Conservation (phyloP, 306 rosid species). For the Pyrus communis region DNA sequence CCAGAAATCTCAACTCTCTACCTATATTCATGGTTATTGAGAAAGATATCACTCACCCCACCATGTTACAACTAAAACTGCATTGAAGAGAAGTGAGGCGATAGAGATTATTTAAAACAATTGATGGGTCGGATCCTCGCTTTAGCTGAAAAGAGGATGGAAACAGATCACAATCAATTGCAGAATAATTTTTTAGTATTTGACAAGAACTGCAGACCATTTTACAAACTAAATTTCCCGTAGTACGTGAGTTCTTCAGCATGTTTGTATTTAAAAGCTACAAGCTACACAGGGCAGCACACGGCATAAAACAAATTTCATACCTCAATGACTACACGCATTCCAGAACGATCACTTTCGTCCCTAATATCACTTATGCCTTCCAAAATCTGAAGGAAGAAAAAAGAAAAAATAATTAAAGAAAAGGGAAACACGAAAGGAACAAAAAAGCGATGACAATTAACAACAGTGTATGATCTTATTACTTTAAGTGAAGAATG, state of each 20-base stretch:
- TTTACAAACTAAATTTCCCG: not conserved
- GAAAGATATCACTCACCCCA: conserved; percentile 63
- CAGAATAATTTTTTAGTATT: not conserved
- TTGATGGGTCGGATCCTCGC: conserved; percentile 80
- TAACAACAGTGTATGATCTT: not conserved
- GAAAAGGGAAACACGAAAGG: not conserved
- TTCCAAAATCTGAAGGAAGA: conserved; percentile 56
- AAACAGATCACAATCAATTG: conserved; percentile 9
- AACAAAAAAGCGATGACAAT: not conserved
- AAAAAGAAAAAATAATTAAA: not conserved
- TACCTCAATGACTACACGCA: conserved; percentile 96
- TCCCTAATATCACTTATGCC: conserved; percentile 94
- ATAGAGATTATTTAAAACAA: conserved; percentile 80
- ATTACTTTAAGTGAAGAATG: not conserved
- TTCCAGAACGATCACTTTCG: conserved; percentile 95
- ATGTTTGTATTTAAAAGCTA: not conserved
- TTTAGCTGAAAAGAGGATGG: conserved; percentile 54
- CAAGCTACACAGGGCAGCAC: not conserved
- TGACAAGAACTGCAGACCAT: not conserved
- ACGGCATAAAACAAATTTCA: not conserved
- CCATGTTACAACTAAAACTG: conserved; percentile 94
- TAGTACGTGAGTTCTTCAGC: not conserved
- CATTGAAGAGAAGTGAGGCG: conserved; percentile 84
- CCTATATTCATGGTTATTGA: not conserved
- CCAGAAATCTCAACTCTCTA: not conserved